A percentile compares a stretch with the other conserved stretches of the same genome.
Evolutionary conservation across 306 rosid genomes (phyloP).

Genomic region (Boehmeria nivea): DNA sequence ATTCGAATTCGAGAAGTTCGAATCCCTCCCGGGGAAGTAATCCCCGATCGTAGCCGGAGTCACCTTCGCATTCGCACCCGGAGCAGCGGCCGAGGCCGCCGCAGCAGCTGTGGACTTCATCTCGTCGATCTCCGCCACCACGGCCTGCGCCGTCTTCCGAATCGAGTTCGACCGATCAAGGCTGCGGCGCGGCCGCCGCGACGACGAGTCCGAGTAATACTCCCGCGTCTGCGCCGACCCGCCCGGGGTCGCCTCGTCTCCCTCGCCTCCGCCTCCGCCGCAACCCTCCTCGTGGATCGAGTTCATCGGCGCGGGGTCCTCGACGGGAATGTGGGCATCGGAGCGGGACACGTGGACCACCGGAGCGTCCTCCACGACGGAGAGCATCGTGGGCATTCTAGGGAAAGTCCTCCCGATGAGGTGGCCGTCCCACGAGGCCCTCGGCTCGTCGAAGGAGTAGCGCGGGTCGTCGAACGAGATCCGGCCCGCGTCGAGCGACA

Average conservation of each 20-base stretch:
- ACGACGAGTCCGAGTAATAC: conserved; percentile 72
- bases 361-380: conserved; percentile 95
- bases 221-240: conserved; percentile 78
- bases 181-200: conserved; percentile 71
- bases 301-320: conserved; percentile 42
- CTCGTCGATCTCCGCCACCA: conserved; percentile 90
- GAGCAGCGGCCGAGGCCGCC: not conserved
- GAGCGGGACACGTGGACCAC: conserved; percentile 55
- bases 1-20: conserved; percentile 56
- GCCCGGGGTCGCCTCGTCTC: conserved; percentile 66
- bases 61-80: conserved; percentile 49
- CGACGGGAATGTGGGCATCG: conserved; percentile 77
- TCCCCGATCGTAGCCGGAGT: conserved; percentile 48
- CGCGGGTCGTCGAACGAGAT: conserved; percentile 87
- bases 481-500: conserved; percentile 59
- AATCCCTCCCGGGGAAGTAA: conserved; percentile 46
- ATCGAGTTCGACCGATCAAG: conserved; percentile 89
- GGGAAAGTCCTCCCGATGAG: conserved; percentile 57
- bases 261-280: conserved; percentile 71
- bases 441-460: conserved; percentile 82
- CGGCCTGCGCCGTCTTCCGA: conserved; percentile 86
- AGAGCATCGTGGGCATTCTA: conserved; percentile 86
- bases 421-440: conserved; percentile 98
- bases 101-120: conserved; percentile 32
- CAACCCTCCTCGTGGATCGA: conserved; percentile 34